phyloP scores from a whole-genome alignment of 306 rosid genomes.

The Trichosanthes truncata region DNA sequence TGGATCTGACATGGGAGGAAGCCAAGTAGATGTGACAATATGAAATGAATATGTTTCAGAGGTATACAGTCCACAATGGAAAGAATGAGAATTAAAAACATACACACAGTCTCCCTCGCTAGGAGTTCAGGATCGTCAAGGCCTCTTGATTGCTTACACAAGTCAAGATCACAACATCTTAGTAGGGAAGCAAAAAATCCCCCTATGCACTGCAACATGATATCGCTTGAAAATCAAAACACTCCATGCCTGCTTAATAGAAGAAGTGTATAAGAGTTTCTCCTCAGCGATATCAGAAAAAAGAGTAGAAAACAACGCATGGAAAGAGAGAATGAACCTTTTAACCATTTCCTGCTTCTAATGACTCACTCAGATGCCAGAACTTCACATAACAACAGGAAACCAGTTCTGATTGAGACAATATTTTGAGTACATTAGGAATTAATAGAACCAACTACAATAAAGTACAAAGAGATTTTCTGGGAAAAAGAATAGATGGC shows the following conservation, averaged over 20 bases:
- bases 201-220: constrained; percentile 53
- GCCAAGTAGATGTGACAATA: not conserved
- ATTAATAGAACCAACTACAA: not conserved
- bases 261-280: not conserved
- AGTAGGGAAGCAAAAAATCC: constrained; percentile 56
- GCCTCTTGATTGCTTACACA: constrained; percentile 66
- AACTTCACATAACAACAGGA: not conserved
- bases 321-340: not conserved
- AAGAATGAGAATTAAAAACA: constrained; percentile 16
- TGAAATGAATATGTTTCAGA: not conserved
- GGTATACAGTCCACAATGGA: constrained; percentile 3
- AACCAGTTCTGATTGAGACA: not conserved
- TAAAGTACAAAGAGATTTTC: not conserved
- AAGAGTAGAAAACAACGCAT: not conserved
- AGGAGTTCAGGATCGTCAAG: constrained; percentile 84
- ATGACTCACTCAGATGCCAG: not conserved
- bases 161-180: constrained; percentile 66
- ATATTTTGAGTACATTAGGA: not conserved
- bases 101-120: constrained; percentile 95
- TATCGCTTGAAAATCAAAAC: constrained; percentile 8
- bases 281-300: not conserved
- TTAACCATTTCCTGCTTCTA: constrained; percentile 9
- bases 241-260: constrained; percentile 9
- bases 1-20: not conserved
- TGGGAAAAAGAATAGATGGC: not conserved